These are phyloP conservation scores for Apodospora peruviana DNA, from an alignment of 495 filamentous ascomycete genomes.

Conservation along the genomic window DNA sequence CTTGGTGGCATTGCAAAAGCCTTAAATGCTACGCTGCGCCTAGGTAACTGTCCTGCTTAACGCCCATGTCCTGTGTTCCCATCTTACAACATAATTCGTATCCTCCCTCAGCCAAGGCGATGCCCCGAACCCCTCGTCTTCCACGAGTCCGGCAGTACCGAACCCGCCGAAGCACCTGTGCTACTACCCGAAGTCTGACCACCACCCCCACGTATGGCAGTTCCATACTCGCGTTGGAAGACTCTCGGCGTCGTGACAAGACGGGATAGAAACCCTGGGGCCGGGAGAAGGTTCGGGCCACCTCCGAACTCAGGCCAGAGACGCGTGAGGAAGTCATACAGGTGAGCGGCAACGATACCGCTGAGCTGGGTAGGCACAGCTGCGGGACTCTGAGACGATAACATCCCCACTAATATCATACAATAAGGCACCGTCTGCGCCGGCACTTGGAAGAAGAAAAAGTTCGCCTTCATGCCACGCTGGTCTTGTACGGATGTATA, in stretches of 20 bases:
- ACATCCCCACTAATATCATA: conserved; percentile 63
- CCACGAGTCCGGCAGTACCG: conserved; percentile 56
- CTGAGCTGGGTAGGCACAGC: conserved; percentile 48
- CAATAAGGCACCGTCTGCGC: conserved; percentile 70
- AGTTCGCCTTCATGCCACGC: conserved; percentile 59
- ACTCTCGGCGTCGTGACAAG: conserved; percentile 49
- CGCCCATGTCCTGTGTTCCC: not conserved
- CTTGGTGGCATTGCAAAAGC: too few species aligned
- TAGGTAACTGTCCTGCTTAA: too few species aligned
- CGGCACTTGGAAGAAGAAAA: conserved; percentile 73
- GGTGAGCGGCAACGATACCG: conserved; percentile 75
- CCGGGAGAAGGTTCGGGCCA: conserved; percentile 63
- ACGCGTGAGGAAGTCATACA: conserved; percentile 78
- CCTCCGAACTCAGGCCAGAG: conserved; percentile 81
- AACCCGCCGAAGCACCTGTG: conserved; percentile 26
- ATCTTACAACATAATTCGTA: conserved; percentile 2
- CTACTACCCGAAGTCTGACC: conserved; percentile 25
- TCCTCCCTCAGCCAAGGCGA: conserved; percentile 37
- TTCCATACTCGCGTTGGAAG: conserved; percentile 53
- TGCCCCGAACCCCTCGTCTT: conserved; percentile 59
- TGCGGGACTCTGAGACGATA: conserved; percentile 39
- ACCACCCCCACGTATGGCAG: conserved; percentile 37
- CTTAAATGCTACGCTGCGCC: too few species aligned
- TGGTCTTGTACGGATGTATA: conserved; percentile 83
- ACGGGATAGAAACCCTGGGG: conserved; percentile 59